Conservation (phyloP, 306 rosid genomes). For the Delonix regia region DNA sequence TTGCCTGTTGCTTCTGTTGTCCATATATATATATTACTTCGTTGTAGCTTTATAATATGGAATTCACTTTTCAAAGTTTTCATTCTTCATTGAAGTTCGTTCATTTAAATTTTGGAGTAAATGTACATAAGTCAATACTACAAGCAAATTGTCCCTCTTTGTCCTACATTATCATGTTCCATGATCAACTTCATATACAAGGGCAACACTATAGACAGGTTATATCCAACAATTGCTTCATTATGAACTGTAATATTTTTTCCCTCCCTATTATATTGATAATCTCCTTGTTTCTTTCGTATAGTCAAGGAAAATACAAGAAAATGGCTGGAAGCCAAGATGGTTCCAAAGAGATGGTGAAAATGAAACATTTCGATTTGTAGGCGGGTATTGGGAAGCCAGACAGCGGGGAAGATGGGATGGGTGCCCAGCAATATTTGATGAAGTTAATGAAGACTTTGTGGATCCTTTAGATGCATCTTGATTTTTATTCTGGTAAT, state of each 20-base stretch:
- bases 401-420: constrained; percentile 73
- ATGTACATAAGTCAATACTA: neutral
- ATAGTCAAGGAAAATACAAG: constrained; percentile 94
- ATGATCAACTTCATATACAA: too few species aligned
- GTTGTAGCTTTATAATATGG: neutral
- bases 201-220: neutral
- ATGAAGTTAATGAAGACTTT: constrained; percentile 61
- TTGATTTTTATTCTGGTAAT: constrained; percentile 61
- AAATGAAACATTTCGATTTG: constrained; percentile 68
- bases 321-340: constrained; percentile 90
- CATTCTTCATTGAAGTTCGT: neutral
- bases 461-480: constrained; percentile 51
- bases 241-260: too few species aligned
- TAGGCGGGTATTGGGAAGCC: constrained; percentile 95
- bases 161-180: neutral
- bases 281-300: constrained; percentile 13
- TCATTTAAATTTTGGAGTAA: neutral
- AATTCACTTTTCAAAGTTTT: neutral
- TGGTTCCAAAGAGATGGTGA: constrained; percentile 80
- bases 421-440: constrained; percentile 82
- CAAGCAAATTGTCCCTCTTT: too few species aligned
- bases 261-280: neutral
- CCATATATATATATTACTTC: neutral
- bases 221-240: neutral
- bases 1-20: neutral